phyloP scores from a whole-genome alignment of 495 filamentous ascomycete species.

The Apiosordaria backusii region DNA sequence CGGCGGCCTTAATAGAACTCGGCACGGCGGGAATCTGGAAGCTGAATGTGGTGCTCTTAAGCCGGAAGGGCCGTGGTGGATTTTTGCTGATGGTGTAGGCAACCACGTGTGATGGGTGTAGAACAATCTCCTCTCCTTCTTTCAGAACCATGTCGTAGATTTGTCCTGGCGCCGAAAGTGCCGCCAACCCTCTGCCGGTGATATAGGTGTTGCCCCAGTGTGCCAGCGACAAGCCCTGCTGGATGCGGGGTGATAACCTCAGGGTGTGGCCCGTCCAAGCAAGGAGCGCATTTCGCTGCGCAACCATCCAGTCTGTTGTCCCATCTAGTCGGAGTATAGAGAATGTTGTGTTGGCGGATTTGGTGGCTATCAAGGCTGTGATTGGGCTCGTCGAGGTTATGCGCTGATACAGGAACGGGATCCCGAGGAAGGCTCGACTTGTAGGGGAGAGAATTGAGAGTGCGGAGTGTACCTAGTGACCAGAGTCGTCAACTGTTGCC shows the following conservation, averaged over 20 bases:
- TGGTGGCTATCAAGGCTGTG: constrained; percentile 80
- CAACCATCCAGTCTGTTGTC: constrained; percentile 91
- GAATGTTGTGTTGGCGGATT: constrained; percentile 78
- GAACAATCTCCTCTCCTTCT: constrained; percentile 79
- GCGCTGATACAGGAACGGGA: constrained; percentile 93
- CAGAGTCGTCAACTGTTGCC: no score
- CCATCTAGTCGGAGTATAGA: constrained; percentile 85
- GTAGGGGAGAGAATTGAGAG: constrained; percentile 84
- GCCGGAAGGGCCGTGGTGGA: constrained; percentile 75
- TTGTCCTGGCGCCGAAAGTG: constrained; percentile 78
- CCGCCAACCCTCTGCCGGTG: constrained; percentile 82
- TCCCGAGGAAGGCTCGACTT: constrained; percentile 67
- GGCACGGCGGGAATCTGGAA: constrained; percentile 73
- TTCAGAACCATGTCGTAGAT: constrained; percentile 77
- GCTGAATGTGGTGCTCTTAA: constrained; percentile 69
- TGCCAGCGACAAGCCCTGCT: constrained; percentile 68
- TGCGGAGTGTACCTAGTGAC: constrained; percentile 67
- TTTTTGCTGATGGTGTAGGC: constrained; percentile 76
- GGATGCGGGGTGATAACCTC: constrained; percentile 66
- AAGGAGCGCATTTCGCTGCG: constrained; percentile 77
- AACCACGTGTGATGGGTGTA: constrained; percentile 81
- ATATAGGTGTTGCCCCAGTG: constrained; percentile 89
- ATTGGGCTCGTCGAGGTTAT: constrained; percentile 81
- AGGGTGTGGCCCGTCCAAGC: constrained; percentile 96
- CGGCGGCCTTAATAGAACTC: constrained; percentile 49